A percentile compares a stretch with the other conserved stretches of the same genome.
Evolutionary conservation across 164 flowering plant species (phyloP).

Genomic region (Annona squamosa): DNA sequence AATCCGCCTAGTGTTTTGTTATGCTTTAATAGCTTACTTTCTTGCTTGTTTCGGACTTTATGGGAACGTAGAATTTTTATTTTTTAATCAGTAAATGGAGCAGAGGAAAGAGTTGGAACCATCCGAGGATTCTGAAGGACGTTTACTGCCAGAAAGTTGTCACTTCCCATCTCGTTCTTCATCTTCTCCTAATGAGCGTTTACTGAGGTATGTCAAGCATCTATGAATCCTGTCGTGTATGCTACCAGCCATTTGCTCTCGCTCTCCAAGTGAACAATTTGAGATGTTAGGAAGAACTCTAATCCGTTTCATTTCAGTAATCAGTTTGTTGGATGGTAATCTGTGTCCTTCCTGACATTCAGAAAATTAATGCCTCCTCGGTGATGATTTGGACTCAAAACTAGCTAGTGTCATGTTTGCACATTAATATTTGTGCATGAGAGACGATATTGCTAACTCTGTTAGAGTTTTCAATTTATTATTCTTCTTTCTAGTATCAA

Average conservation of each 20-base stretch:
- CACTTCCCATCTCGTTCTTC: conserved; percentile 4
- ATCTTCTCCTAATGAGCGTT: conserved; percentile 2
- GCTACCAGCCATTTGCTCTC: background rate
- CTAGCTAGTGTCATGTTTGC: background rate
- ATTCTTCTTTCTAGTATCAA: background rate
- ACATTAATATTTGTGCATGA: background rate
- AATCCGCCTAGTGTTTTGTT: background rate
- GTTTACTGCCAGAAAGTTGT: background rate
- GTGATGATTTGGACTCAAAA: background rate
- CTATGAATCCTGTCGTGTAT: too few species aligned
- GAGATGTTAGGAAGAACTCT: background rate
- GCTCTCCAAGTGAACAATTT: background rate
- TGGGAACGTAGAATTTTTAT: background rate
- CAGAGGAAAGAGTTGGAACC: background rate
- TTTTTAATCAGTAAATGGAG: background rate
- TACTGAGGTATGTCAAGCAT: conserved; percentile 3
- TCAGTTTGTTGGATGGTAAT: background rate
- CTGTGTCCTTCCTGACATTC: background rate
- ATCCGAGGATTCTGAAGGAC: background rate
- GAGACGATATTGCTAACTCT: background rate
- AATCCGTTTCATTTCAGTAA: background rate
- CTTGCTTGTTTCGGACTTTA: background rate
- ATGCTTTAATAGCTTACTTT: background rate
- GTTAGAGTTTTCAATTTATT: background rate
- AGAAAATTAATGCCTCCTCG: background rate